A percentile compares a stretch with the other conserved stretches of the same genome.
Evolutionary conservation across 108 stramenopile species (phyloP).

Genomic region (Stephanodiscus triporus): DNA sequence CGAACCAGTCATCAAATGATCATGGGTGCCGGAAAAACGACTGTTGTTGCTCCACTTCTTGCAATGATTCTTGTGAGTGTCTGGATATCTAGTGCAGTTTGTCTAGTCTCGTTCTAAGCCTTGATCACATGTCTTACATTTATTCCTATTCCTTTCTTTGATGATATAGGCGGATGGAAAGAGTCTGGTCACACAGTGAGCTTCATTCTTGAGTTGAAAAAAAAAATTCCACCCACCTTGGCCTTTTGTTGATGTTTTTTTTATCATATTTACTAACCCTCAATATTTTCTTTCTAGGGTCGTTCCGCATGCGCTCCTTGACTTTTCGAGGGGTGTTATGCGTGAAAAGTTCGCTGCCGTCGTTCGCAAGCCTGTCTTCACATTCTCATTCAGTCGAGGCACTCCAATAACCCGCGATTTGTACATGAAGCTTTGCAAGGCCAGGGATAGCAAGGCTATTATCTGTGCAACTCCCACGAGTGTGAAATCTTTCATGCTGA

Average conservation of each 20-base stretch:
- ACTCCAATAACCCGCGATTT: slow-evolving; percentile 91
- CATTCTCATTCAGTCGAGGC: slow-evolving; percentile 95
- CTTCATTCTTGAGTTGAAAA: too few relatives aligned
- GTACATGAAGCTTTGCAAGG: slow-evolving; percentile 93
- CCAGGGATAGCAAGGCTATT: slow-evolving; percentile 92
- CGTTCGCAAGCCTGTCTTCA: slow-evolving; percentile 96
- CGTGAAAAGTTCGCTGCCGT: slow-evolving; percentile 96
- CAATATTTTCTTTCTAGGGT: too few relatives aligned
- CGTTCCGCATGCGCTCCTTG: slow-evolving; percentile 97
- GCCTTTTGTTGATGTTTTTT: too few relatives aligned
- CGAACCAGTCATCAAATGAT: slow-evolving; percentile 99
- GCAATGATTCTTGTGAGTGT: slow-evolving; percentile 96
- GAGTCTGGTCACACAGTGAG: slow-evolving; percentile 94
- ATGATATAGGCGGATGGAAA: slow-evolving; percentile 80
- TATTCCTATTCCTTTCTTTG: background rate
- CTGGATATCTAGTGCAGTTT: background rate
- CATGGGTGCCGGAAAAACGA: slow-evolving; percentile 99
- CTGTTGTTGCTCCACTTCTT: slow-evolving; percentile 97
- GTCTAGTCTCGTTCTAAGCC: background rate
- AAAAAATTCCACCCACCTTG: too few relatives aligned
- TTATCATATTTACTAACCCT: too few relatives aligned
- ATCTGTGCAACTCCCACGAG: slow-evolving; percentile 97
- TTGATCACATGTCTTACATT: background rate
- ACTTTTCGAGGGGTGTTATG: slow-evolving; percentile 97
- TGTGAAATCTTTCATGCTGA: slow-evolving; percentile 97